Evolutionary conservation across 2,329 filamentous ascomycete genomes (phyloP).

Genomic region (Blumeria graminis): DNA sequence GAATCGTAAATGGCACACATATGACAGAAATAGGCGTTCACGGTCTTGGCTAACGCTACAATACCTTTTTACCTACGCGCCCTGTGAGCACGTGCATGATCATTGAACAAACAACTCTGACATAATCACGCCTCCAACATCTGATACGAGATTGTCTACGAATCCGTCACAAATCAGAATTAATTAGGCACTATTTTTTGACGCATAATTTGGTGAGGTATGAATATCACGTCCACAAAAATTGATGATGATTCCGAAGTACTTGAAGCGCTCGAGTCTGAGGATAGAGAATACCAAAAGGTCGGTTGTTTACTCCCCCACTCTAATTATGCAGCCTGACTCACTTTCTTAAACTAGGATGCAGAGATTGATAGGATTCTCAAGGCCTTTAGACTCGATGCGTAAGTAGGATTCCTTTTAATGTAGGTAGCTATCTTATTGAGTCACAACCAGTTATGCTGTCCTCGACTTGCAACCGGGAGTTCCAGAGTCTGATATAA

Average conservation of each 20-base stretch:
- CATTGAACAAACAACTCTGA: too few relatives aligned
- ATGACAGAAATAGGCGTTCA: too few relatives aligned
- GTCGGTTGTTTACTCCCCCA: constrained; percentile 19
- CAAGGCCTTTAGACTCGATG: constrained; percentile 62
- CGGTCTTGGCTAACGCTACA: too few relatives aligned
- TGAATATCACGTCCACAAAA: constrained; percentile 4
- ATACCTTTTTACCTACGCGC: too few relatives aligned
- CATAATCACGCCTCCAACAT: too few relatives aligned
- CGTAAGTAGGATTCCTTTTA: constrained; percentile 20
- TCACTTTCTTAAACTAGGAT: constrained; percentile 31
- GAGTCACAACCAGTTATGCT: constrained; percentile 39
- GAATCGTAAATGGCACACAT: too few relatives aligned
- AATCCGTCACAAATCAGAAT: too few relatives aligned
- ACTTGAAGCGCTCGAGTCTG: constrained; percentile 56
- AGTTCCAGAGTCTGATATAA: constrained; percentile 90
- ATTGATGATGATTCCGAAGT: constrained; percentile 41
- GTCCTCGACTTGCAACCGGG: constrained; percentile 90
- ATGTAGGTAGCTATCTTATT: not conserved
- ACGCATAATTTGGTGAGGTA: not conserved
- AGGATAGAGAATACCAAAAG: constrained; percentile 82
- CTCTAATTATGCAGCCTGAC: constrained; percentile 2
- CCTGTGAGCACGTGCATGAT: too few relatives aligned
- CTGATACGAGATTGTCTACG: too few relatives aligned
- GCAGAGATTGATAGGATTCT: constrained; percentile 88
- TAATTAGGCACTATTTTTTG: too few relatives aligned